Base-by-base conservation (phyloP, 2,329 filamentous ascomycete genomes). In the Cryphonectria japonica region DNA sequence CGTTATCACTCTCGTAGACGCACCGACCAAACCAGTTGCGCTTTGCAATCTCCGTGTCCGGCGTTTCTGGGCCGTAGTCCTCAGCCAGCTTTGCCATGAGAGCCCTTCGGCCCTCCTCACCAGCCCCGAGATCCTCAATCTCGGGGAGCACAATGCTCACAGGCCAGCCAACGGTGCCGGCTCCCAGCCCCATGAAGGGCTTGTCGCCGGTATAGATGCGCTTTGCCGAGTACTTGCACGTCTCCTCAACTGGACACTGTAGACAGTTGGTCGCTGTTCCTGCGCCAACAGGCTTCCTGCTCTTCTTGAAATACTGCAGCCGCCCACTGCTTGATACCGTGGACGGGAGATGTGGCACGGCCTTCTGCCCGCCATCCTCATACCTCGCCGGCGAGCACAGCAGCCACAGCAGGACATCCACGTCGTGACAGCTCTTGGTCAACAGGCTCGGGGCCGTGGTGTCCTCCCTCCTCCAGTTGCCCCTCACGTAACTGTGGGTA, bases 391-490 rank as follows among this genome's bases (percentile, higher is more conserved):
- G 93, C 0, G 93, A 93, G 78, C 91, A 95, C 14, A 98, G 86
- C 63, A 98, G 83, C 96, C 96, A 99, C 22, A 98, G 84, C 5
- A 98, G 83, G 70, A 98, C 89, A 78, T 99, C 96, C 66, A 99
- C 93, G 76, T 99, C 96, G 77, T 99, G 96, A 76, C 96, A 98
- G 71, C 93, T 97, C 82, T 98, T 99, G 2, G 95, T 97, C 41
- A 99, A 86, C 1, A 99, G 85, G 0, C 93, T 95, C 8, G 91
- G 95, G 34, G 88, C 95, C n/a, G 87, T 91, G 6, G 84, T 91
- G 0, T 89, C 91, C 75, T 93, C 90, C 73, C 93, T 93, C 7
- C 95, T 89, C 96, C 96, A 98, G 81, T 98, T 98, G 22, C 96
- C 96, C 62, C 93, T 88, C 50, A 98, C 95, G 76, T 95, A 97